Percentiles rank a stretch among this genome's conserved stretches.
Evolutionary conservation across 306 rosid genomes (phyloP).

Genomic region (Dalbergia oliveri): DNA sequence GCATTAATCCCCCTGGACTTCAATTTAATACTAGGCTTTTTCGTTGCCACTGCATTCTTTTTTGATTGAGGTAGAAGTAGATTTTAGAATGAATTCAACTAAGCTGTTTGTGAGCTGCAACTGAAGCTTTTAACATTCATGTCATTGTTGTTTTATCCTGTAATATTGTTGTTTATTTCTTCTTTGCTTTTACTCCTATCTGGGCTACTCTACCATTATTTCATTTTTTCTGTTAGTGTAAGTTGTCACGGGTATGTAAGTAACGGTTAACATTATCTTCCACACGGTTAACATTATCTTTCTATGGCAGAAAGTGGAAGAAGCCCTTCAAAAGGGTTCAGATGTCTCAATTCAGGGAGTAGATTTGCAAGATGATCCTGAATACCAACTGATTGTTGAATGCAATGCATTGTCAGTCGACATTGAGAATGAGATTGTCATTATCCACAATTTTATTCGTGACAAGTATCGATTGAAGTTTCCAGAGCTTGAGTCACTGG

Average conservation of each 20-base stretch:
- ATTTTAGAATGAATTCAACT: slow-evolving; percentile 1
- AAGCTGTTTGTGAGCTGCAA: slow-evolving; percentile 36
- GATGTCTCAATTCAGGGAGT: slow-evolving; percentile 65
- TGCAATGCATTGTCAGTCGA: slow-evolving; percentile 92
- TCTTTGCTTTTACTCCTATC: slow-evolving; percentile 14
- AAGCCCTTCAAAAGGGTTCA: slow-evolving; percentile 74
- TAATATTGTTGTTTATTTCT: not conserved
- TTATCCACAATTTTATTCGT: slow-evolving; percentile 90
- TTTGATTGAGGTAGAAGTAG: not conserved
- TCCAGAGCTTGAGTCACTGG: slow-evolving; percentile 95
- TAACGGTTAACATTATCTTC: slow-evolving; percentile 37
- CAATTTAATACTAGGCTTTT: not conserved
- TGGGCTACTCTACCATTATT: slow-evolving; percentile 20
- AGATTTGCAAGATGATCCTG: slow-evolving; percentile 91
- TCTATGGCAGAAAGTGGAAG: slow-evolving; percentile 87
- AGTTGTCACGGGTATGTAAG: slow-evolving; percentile 32
- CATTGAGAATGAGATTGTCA: slow-evolving; percentile 91
- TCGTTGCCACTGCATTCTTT: not conserved
- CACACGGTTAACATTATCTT: slow-evolving; percentile 39
- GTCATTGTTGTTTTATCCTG: slow-evolving; percentile 3
- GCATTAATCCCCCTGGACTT: too few species aligned
- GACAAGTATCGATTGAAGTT: slow-evolving; percentile 92
- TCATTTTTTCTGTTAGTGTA: slow-evolving; percentile 14
- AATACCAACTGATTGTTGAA: slow-evolving; percentile 92
- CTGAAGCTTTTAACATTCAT: slow-evolving; percentile 6